These are phyloP conservation scores for Zygnema circumcarinatum DNA, from an alignment of 139 green algal species.

Conservation along the genomic window DNA sequence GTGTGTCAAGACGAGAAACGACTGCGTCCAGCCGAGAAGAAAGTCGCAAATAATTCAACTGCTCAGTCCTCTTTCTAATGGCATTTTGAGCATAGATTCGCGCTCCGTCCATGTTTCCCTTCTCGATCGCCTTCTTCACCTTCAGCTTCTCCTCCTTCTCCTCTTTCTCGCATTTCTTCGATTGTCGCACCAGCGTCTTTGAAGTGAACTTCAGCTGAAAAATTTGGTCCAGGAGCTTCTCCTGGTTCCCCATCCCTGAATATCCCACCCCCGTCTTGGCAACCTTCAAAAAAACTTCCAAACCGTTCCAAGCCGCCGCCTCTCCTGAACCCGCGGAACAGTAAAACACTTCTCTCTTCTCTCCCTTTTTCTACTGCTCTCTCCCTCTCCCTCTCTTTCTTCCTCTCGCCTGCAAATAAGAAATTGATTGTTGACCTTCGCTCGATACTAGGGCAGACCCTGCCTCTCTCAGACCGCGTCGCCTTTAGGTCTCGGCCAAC, in stretches of 20 bases:
- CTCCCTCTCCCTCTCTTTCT: too few species aligned
- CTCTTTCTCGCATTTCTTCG: conserved; percentile 93
- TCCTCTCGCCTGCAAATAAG: too few species aligned
- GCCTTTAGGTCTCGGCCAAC: too few species aligned
- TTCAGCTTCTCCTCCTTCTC: conserved; percentile 92
- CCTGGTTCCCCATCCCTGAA: conserved; percentile 63
- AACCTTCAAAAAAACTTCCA: too few species aligned
- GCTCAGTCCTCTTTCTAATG: conserved; percentile 90
- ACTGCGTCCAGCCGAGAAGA: conserved; percentile 89
- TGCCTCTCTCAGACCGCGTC: too few species aligned
- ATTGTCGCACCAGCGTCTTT: conserved; percentile 87
- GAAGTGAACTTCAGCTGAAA: conserved; percentile 96
- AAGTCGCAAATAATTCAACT: conserved; percentile 95
- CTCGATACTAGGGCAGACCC: too few species aligned
- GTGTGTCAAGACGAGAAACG: conserved; percentile 87
- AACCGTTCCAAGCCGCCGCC: too few species aligned
- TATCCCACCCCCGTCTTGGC: too few species aligned
- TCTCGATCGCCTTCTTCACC: conserved; percentile 98
- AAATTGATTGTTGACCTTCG: too few species aligned
- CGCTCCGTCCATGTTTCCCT: conserved; percentile 92
- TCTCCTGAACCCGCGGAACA: too few species aligned
- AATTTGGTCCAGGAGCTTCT: conserved; percentile 76
- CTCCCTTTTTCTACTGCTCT: too few species aligned
- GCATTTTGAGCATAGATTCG: conserved; percentile 90
- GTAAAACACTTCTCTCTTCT: too few species aligned